phyloP scores from a whole-genome alignment of 2,329 filamentous ascomycete genomes.

The Fusarium dlaminii region DNA sequence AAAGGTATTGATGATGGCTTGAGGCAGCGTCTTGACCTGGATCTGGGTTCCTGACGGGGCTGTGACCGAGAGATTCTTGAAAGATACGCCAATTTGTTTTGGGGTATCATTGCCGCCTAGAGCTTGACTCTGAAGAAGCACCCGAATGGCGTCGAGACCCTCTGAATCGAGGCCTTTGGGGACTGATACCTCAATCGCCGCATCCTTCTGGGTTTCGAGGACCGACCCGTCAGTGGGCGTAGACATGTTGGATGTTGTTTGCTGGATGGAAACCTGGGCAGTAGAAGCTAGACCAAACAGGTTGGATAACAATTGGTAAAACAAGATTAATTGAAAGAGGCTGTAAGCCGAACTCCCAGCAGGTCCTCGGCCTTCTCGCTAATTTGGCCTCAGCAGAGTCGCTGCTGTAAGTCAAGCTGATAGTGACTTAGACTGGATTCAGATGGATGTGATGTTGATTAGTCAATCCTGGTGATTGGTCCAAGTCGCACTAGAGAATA shows the following conservation, averaged over 20 bases:
- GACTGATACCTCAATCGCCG: background rate
- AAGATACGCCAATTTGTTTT: background rate
- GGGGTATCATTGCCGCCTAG: background rate
- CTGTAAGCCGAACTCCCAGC: background rate
- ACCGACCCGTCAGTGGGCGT: background rate
- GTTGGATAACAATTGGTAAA: background rate
- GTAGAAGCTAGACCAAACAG: background rate
- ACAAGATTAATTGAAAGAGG: background rate
- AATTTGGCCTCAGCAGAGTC: background rate
- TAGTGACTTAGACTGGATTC: background rate
- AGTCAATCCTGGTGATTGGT: background rate
- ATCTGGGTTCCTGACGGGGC: background rate
- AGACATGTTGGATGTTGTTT: background rate
- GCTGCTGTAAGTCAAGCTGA: background rate
- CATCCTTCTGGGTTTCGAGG: background rate
- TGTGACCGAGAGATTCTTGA: background rate
- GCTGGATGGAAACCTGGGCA: background rate
- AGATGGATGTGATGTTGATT: background rate
- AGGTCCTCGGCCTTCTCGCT: fast-evolving
- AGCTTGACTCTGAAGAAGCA: background rate
- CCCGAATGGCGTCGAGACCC: background rate
- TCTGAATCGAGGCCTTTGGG: background rate
- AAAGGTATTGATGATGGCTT: background rate
- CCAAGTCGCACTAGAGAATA: background rate
- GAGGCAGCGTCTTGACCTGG: background rate